phyloP scores from a whole-genome alignment of 2,329 filamentous ascomycete species.

The Trichoderma aggressivum region DNA sequence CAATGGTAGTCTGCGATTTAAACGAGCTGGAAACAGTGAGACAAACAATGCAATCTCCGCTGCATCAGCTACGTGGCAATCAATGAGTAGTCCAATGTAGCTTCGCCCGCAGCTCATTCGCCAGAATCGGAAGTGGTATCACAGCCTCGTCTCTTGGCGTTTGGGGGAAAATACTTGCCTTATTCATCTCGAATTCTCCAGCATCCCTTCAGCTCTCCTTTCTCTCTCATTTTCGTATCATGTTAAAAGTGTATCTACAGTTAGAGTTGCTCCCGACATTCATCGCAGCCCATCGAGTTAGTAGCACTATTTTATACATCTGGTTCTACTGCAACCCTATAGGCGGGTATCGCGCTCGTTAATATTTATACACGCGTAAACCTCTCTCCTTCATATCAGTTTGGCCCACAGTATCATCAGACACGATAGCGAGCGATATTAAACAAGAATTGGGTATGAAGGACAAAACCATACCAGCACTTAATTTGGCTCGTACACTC shows the following conservation, averaged over 20 bases:
- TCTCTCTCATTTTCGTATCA: not conserved
- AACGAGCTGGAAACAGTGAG: not conserved
- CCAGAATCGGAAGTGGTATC: not conserved
- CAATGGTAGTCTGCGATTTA: not conserved
- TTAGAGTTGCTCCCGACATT: not conserved
- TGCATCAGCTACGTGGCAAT: not conserved
- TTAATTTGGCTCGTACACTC: too few relatives aligned
- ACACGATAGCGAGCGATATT: too few relatives aligned
- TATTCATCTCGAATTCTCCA: not conserved
- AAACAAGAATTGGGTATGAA: too few relatives aligned
- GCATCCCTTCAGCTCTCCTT: not conserved
- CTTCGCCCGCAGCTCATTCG: not conserved
- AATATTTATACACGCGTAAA: not conserved
- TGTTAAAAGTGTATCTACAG: not conserved
- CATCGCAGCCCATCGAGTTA: not conserved
- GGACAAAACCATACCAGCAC: too few relatives aligned
- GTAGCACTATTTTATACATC: not conserved
- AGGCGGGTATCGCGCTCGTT: not conserved
- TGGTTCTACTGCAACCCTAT: not conserved
- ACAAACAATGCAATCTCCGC: not conserved
- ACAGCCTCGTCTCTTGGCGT: not conserved
- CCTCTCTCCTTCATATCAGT: not conserved
- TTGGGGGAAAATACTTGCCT: not conserved
- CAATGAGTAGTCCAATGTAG: not conserved
- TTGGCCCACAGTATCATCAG: too few relatives aligned